Evolutionary conservation across 768 basidiomycete genomes (phyloP).

Genomic region (Mrakia blollopis): DNA sequence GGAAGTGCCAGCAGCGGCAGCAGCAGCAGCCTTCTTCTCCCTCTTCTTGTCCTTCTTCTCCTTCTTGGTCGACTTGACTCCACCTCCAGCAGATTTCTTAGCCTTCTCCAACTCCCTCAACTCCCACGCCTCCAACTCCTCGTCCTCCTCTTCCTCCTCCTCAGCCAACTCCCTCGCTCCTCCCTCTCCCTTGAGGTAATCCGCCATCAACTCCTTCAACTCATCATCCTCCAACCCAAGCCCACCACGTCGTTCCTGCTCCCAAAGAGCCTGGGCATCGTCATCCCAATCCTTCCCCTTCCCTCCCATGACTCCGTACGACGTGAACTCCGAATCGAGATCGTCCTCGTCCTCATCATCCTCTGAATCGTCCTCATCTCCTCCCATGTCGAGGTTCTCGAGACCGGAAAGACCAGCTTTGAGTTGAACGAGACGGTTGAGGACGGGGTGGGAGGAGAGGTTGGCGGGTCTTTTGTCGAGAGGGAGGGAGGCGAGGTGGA

Average conservation of each 20-base stretch:
- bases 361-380: conserved; percentile 38
- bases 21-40: conserved; percentile 37
- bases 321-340: neutral
- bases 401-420: conserved; percentile 76
- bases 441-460: conserved; percentile 63
- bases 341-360: conserved; percentile 33
- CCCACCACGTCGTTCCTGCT: conserved; percentile 31
- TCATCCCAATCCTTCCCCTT: conserved; percentile 44
- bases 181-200: conserved; percentile 48
- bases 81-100: conserved; percentile 35
- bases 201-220: conserved; percentile 29
- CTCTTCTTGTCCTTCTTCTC: conserved; percentile 39
- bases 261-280: conserved; percentile 36
- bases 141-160: conserved; percentile 39
- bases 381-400: conserved; percentile 73
- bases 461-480: conserved; percentile 54
- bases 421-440: conserved; percentile 68
- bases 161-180: conserved; percentile 35
- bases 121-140: conserved; percentile 43
- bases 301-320: neutral
- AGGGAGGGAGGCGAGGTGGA: conserved; percentile 68
- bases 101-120: conserved; percentile 32
- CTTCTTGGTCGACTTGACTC: conserved; percentile 32
- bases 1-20: too few species aligned
- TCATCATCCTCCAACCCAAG: conserved; percentile 31